Conservation (phyloP, 2,329 filamentous ascomycete species). For the Colletotrichum sp. region DNA sequence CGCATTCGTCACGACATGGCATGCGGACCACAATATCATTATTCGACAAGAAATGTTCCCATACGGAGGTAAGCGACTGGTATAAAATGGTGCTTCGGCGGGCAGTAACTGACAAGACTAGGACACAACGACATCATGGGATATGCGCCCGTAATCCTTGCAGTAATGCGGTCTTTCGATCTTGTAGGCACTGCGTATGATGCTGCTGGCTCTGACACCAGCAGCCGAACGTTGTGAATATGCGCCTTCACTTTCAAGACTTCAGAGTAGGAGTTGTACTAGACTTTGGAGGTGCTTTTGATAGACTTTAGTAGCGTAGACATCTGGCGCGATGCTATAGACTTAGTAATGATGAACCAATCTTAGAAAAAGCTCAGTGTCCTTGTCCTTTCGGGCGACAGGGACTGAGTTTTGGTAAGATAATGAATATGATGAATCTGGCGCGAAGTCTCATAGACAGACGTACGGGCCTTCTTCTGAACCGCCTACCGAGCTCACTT, state of each 20-base stretch:
- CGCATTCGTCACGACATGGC: conserved; percentile 54
- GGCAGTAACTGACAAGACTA: conserved; percentile 33
- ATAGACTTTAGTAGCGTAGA: neutral
- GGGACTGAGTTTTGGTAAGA: neutral
- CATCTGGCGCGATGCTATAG: neutral
- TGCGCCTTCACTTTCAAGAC: neutral
- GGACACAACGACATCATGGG: conserved; percentile 75
- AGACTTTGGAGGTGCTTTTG: neutral
- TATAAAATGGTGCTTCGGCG: neutral
- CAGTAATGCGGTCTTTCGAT: conserved; percentile 70
- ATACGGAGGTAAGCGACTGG: conserved; percentile 54
- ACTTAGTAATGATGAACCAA: neutral
- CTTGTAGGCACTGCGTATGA: conserved; percentile 26
- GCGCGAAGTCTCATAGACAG: neutral
- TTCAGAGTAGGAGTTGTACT: neutral
- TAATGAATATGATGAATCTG: neutral
- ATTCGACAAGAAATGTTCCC: conserved; percentile 61
- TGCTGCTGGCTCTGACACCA: neutral
- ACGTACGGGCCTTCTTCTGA: neutral
- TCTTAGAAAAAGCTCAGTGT: neutral
- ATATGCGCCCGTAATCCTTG: conserved; percentile 67
- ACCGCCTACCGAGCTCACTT: neutral
- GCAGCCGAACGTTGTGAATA: neutral
- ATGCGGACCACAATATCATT: conserved; percentile 46
- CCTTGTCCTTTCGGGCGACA: neutral